Evolutionary conservation across 306 rosid genomes (phyloP), one percentile per base, ranked within the genome.

Genomic region (Acacia crassicarpa): DNA sequence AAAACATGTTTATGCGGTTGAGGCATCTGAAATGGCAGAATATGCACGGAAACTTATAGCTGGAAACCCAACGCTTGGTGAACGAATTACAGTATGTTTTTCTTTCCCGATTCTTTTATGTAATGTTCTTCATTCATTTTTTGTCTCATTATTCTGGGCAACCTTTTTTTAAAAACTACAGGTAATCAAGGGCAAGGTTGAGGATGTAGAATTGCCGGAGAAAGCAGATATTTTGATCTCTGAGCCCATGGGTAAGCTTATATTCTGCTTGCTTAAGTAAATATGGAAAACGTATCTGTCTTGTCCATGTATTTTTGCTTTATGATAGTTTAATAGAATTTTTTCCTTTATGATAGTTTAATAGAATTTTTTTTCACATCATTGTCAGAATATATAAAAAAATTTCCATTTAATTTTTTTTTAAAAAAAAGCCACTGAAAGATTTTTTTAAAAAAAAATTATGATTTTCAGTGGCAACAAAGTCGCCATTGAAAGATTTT

Each of bases 1-100:
- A 66, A 95, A 93, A 74, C 99, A 95, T 87, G 99, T 95, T 81
- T 95, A 95, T 85, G 99, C 99, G 2, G 99, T 95, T 83, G 99
- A 95, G 89, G 99, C 99, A 62, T 95, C 99, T 84, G 99, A 95
- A 87, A 95, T 95, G 99, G 95, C 99, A 78, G 98, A 95, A 80
- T 95, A 95, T 80, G 99, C 99, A 15, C 92, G 87, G 22, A 90
- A 85, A 78, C 90, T 95, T 73, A 88, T 95, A 85, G 91, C 93
- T 45, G 99, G 99, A 74, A 95, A 95, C 85, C 97, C 98, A 67
- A 77, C 54, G 20, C 81, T 95, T 67, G 85, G 92, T 83, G 89
- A 91, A 78, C 89, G 99, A 81, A 95, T 95, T 76, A 95, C 99
- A 7, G 99, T 95, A 82, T 87, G 97, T 20, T 75, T 72, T 67